Evolutionary conservation across 2,329 filamentous ascomycete species (phyloP), one percentile per base, ranked within the genome.

Genomic region (Nemania sp.): DNA sequence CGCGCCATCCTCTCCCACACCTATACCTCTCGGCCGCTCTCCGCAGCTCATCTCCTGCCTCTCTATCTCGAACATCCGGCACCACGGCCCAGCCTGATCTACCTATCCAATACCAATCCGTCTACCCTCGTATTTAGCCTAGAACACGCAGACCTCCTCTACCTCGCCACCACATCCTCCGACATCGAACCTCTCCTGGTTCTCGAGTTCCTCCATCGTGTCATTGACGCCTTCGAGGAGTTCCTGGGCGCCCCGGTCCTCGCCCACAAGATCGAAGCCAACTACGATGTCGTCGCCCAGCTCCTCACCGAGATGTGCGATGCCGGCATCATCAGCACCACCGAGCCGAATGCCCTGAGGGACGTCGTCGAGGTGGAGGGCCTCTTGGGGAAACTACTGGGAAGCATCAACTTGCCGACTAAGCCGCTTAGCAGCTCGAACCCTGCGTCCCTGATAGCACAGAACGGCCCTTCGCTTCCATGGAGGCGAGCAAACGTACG

Each of bases 221-320:
- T 97, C 32, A 87, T 96, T 72, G 95, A 99, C 81, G 89, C 90
- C 12, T 84, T 99, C 35, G 94, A 98, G 77, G 94, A 97, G 72
- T 98, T 97, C 73, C 82, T 99, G 7, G 93, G 94, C 60, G 88
- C 91, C 47, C 95, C 95, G 13, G 78, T 99, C 50, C 80, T 97
- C 59, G 89, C 92, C 18, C 85, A 84, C 72, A 97, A 95, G 79
- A 89, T 99, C 66, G 92, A 97, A 76, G 84, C 82, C 67, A 92
- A 87, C 76, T 98, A 98, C 77, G 91, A 98, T 85, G 89, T 98
- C 29, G 90, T 96, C 35, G 93, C 93, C 17, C 95, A 99, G 78
- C 79, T 99, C 25, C 82, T 98, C 60, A 91, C 88, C 63, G 95
- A 99, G 78, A 96, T 99, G 90, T 97, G 95, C 74, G 95, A 99